Base-by-base conservation (phyloP, 371 early-diverging fungal species). In the Mortierella sp. region DNA sequence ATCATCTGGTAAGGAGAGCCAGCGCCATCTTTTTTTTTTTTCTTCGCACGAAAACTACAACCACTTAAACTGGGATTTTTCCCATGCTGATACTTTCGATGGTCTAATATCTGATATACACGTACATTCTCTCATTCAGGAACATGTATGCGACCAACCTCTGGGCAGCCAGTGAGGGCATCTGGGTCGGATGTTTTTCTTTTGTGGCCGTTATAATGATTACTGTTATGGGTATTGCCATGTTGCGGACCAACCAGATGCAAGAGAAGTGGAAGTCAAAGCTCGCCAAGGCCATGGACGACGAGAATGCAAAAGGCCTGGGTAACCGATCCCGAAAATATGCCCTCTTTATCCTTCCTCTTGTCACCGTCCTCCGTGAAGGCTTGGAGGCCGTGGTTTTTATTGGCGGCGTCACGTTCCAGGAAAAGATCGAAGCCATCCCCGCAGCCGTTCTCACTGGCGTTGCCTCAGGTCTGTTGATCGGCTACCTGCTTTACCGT, bases 341-440 rank as follows among this genome's bases (percentile, higher is more conserved):
- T 69, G 84, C 91, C 59, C 88, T 95, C 76, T 88, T 94, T 75
- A 76, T 91, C 52, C 80, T 92, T 45, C 94, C 96, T 7, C 90
- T 92, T 56, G 77, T 94, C 65, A 93, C 95, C 23, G 88, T 96
- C 2, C 80, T 93, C 37, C 88, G 95, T 50, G 95, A 94, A 85
- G 94, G 94, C 18, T 84, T 96, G 45, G 92, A 94, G 81, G 88
- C 92, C 15, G 86, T 96, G 11, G 88, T 96, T 6, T 93, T 95
- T 77, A 87, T 94, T 57, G 94, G 90, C 65, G 96, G 95, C 48
- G 93, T 95, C 66, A 83, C 75, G 85, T 77, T 66, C 57, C 94
- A 4, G 86, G 88, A 88, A 28, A 66, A 84, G 14, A 84, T 89
- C 2, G 87, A 86, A 51, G 84, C 93, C 1, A 91, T 96, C 63